These are phyloP conservation scores for Camellia granthamiana DNA, from an alignment of 148 eudicot genomes.

Conservation along the genomic window DNA sequence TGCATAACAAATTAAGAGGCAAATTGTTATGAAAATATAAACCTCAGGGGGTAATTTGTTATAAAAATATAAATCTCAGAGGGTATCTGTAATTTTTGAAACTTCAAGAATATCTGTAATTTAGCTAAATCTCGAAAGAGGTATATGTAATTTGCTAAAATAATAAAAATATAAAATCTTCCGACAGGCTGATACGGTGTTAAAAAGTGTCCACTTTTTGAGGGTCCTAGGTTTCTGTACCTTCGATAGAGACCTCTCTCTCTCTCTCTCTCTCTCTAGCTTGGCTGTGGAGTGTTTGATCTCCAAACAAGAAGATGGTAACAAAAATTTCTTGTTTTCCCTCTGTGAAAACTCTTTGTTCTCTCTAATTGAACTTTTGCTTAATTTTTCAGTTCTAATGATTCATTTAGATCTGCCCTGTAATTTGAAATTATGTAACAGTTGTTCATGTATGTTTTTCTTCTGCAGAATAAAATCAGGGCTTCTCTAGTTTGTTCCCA, in stretches of 20 bases:
- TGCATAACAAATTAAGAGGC: no score
- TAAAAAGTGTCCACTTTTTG: background rate
- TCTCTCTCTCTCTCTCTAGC: background rate
- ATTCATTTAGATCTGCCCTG: background rate
- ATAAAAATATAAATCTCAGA: no score
- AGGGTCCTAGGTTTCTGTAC: background rate
- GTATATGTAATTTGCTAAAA: no score
- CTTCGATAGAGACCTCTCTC: background rate
- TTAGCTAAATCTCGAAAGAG: no score
- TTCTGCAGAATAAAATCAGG: background rate
- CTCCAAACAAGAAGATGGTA: slow-evolving; percentile 8
- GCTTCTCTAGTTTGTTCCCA: background rate
- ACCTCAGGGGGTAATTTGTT: no score
- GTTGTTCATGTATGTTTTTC: background rate
- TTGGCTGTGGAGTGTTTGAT: background rate
- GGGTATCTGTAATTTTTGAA: no score
- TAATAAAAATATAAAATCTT: background rate
- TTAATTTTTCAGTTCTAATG: background rate
- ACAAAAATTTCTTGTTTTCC: background rate
- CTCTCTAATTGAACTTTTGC: background rate
- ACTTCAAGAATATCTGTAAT: no score
- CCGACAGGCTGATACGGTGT: background rate
- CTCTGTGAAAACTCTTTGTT: background rate
- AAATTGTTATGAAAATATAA: no score
- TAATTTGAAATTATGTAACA: background rate